phyloP scores from a whole-genome alignment of 768 basidiomycete species.

The Kwoniella heveanensis region DNA sequence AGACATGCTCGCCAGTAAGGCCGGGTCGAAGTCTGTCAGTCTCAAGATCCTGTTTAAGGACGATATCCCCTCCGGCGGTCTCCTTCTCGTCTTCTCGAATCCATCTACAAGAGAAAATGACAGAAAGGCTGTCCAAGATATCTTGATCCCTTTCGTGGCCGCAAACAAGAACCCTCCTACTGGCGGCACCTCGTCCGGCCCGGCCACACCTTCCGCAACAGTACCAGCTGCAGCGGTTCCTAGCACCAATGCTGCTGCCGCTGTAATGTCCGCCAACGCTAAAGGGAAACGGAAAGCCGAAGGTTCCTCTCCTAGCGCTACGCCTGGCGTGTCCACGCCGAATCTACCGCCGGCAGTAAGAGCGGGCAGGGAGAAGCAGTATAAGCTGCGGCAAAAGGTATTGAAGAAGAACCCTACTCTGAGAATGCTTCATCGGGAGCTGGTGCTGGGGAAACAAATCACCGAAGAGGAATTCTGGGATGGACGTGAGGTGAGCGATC shows the following conservation, averaged over 20 bases:
- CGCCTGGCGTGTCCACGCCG: slow-evolving; percentile 3
- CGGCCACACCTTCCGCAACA: slow-evolving; percentile 16
- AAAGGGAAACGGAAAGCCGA: slow-evolving; percentile 43
- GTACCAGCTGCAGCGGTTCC: slow-evolving; percentile 5
- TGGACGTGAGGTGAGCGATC: slow-evolving; percentile 76
- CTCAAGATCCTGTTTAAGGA: slow-evolving; percentile 54
- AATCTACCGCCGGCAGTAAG: slow-evolving; percentile 7
- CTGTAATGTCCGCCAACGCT: slow-evolving; percentile 14
- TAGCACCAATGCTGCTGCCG: slow-evolving; percentile 17
- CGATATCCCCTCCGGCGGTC: slow-evolving; percentile 47
- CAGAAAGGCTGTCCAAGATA: slow-evolving; percentile 47
- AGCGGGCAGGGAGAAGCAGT: slow-evolving; percentile 11
- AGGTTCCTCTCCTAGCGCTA: slow-evolving; percentile 14
- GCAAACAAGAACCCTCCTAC: slow-evolving; percentile 34
- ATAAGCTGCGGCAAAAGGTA: slow-evolving; percentile 57
- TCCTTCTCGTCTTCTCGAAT: slow-evolving; percentile 52
- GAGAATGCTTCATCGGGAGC: slow-evolving; percentile 76
- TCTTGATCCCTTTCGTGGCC: slow-evolving; percentile 47
- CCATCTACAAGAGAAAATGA: slow-evolving; percentile 34
- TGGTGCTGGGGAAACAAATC: slow-evolving; percentile 70
- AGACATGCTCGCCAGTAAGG: slow-evolving; percentile 56
- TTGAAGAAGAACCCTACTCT: slow-evolving; percentile 77
- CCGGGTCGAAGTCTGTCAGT: slow-evolving; percentile 45
- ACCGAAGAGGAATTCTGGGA: slow-evolving; percentile 97
- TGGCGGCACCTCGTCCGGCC: background rate